phyloP scores from a whole-genome alignment of 768 basidiomycete genomes.

The Candolleomyces efflorescens region DNA sequence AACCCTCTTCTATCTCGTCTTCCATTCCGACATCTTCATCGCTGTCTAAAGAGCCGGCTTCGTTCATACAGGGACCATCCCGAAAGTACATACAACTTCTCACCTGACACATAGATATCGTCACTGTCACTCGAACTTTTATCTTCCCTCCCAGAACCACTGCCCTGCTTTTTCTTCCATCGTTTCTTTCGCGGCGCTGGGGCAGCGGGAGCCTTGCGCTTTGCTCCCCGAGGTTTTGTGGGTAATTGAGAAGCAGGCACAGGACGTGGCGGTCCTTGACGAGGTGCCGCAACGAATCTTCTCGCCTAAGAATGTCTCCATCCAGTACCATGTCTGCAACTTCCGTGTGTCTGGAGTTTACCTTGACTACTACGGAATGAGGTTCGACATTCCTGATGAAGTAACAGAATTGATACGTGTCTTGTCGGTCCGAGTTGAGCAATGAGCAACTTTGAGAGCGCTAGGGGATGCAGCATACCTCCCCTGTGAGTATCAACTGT shows the following conservation, averaged over 20 bases:
- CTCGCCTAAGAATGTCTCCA: slow-evolving; percentile 25
- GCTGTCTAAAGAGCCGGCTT: background rate
- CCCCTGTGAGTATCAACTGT: slow-evolving; percentile 83
- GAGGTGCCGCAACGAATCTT: slow-evolving; percentile 31
- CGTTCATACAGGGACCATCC: background rate
- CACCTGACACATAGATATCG: slow-evolving; percentile 4
- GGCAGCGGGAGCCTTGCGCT: background rate
- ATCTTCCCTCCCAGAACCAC: background rate
- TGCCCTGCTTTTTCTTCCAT: slow-evolving; percentile 9
- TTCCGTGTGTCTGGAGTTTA: slow-evolving; percentile 22
- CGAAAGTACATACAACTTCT: background rate
- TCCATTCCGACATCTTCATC: slow-evolving; percentile 12
- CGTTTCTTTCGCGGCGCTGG: background rate
- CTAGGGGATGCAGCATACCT: slow-evolving; percentile 37
- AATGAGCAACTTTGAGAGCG: slow-evolving; percentile 1
- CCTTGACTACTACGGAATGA: slow-evolving; percentile 81
- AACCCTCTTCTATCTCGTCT: slow-evolving; percentile 4
- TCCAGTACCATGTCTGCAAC: no score
- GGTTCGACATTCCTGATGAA: slow-evolving; percentile 81
- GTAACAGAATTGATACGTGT: slow-evolving; percentile 87
- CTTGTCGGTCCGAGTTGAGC: slow-evolving; percentile 33
- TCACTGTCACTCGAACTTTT: background rate
- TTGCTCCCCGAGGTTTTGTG: background rate
- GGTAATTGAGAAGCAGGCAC: background rate
- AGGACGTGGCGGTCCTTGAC: no score